Conservation (phyloP, 768 basidiomycete species). For the Russula dissimulans region DNA sequence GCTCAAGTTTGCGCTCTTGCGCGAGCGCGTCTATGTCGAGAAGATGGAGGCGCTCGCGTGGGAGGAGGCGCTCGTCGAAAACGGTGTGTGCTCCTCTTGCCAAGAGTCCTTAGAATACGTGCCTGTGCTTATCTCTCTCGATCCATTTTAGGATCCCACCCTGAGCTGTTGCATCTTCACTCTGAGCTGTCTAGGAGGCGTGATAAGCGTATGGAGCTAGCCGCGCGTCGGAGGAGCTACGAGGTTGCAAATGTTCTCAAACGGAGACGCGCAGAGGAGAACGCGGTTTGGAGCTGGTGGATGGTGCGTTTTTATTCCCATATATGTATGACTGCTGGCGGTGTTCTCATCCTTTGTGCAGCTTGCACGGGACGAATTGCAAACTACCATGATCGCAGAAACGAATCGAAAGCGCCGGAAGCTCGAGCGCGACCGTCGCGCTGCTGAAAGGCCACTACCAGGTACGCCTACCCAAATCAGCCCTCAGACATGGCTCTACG, state of each 20-base stretch:
- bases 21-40: slow-evolving; percentile 86
- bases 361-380: slow-evolving; percentile 69
- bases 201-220: slow-evolving; percentile 74
- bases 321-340: neutral
- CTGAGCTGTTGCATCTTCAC: slow-evolving; percentile 76
- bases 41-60: slow-evolving; percentile 86
- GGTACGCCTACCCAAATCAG: slow-evolving; percentile 34
- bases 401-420: slow-evolving; percentile 78
- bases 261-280: slow-evolving; percentile 60
- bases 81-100: slow-evolving; percentile 42
- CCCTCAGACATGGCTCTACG: neutral
- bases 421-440: slow-evolving; percentile 78
- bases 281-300: slow-evolving; percentile 87
- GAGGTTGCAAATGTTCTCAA: slow-evolving; percentile 56
- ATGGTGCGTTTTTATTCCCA: slow-evolving; percentile 21
- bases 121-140: slow-evolving; percentile 1
- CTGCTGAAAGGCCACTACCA: slow-evolving; percentile 64
- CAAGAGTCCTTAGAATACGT: neutral
- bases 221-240: slow-evolving; percentile 60
- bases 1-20: slow-evolving; percentile 79
- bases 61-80: slow-evolving; percentile 75
- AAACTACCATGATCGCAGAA: slow-evolving; percentile 83
- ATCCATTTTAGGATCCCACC: slow-evolving; percentile 57
- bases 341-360: slow-evolving; percentile 25
- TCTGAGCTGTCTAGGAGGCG: slow-evolving; percentile 68